Evolutionary conservation across 2,329 filamentous ascomycete species (phyloP), one percentile per base, ranked within the genome.

Genomic region (Claviceps capensis): DNA sequence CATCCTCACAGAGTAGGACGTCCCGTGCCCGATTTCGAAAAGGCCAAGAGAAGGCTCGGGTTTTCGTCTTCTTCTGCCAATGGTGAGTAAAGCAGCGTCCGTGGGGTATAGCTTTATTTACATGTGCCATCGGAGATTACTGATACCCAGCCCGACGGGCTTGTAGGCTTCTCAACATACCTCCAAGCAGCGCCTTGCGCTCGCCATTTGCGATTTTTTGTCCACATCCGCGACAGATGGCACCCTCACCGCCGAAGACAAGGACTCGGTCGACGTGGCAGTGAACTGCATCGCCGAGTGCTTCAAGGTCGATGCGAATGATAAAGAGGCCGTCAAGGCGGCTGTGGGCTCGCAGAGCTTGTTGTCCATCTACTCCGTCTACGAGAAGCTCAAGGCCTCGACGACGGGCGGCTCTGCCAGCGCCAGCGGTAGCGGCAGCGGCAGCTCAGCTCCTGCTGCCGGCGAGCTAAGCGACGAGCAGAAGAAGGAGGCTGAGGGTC

Each of bases 181-280:
- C 50, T 72, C 77, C 53, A 79, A 81, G 68, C 81, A 98, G 80
- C 88, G 90, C 72, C 85, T 98, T 58, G 93, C 93, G 69, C 87
- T 98, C 67, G 88, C 93, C 62, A 91, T 98, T 69, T 88, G 95
- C 75, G 88, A 97, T 73, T 98, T 95, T 75, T 85, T 98, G 55
- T 79, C 79, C 61, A 83, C 81, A 54, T 95, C 89, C 46, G 74
- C 88, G 60, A 85, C 82, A 56, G 93, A 98, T 67, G 93, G 93
- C 63, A 95, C 89, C 45, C 79, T 98, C 54, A 78, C 84, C 51
- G 73, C 85, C 61, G 93, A 97, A 62, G 91, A 98, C 69, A 81
- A 84, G 60, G 93, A 98, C 65, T 91, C 85, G 57, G 86, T 98
- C 67, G 93, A 98, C 66, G 85, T 98, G 50, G 93, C 93, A 59